Evolutionary conservation across 805 yeast genomes (phyloP).

Genomic region (Komagataella phaffii): DNA sequence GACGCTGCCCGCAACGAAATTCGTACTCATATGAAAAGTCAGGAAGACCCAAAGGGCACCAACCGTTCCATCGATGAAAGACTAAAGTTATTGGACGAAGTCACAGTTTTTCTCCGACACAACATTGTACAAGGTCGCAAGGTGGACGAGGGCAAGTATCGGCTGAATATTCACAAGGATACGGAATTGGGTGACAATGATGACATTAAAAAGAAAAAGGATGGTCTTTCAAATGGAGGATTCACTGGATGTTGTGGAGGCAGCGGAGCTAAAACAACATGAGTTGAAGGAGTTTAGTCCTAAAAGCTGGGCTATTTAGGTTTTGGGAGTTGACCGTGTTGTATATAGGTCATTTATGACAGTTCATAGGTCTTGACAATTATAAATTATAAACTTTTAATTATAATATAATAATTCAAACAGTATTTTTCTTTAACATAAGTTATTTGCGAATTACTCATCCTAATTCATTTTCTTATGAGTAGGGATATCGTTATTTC

Average conservation of each 20-base stretch:
- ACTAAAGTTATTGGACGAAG: conserved; percentile 47
- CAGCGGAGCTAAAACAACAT: conserved; percentile 19
- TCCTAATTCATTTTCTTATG: neutral
- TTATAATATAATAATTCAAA: no score
- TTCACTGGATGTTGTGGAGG: conserved; percentile 51
- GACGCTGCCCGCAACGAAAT: conserved; percentile 48
- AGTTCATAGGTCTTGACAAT: neutral
- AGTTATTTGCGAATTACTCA: neutral
- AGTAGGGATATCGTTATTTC: conserved; percentile 42
- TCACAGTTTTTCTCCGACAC: conserved; percentile 51
- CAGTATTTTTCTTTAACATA: neutral
- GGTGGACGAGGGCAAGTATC: conserved; percentile 28
- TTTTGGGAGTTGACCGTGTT: neutral
- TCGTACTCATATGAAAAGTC: conserved; percentile 33
- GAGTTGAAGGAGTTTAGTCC: neutral
- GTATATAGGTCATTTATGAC: neutral
- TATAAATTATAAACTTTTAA: no score
- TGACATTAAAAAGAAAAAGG: conserved; percentile 40
- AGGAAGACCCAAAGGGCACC: conserved; percentile 26
- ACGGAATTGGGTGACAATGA: conserved; percentile 92
- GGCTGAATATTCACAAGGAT: conserved; percentile 60
- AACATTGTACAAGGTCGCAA: conserved; percentile 82
- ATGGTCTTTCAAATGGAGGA: conserved; percentile 26
- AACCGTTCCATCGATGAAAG: conserved; percentile 33
- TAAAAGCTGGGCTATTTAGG: neutral